Conservation (phyloP, 2,329 filamentous ascomycete genomes). For the Chaetomiaceae sp. region DNA sequence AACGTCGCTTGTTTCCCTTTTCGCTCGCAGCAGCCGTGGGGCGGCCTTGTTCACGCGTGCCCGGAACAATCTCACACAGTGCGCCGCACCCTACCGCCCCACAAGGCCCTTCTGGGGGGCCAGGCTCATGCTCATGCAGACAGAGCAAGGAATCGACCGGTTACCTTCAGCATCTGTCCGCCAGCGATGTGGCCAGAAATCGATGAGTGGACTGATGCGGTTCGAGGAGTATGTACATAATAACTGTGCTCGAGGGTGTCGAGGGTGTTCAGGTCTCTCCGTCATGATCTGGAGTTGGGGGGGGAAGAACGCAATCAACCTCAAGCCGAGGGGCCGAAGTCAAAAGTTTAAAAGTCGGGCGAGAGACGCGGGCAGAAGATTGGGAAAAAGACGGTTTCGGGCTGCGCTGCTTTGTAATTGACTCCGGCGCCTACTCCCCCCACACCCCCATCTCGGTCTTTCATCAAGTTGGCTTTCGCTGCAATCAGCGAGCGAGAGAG, state of each 20-base stretch:
- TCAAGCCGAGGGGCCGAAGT: too few relatives aligned
- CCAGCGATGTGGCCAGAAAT: neutral
- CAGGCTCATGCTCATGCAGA: neutral
- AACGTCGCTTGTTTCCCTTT: neutral
- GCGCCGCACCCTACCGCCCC: neutral
- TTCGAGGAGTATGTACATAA: too few relatives aligned
- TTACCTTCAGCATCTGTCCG: neutral
- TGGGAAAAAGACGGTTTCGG: neutral
- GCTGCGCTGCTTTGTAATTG: neutral
- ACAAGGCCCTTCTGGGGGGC: neutral
- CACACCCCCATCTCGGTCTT: neutral
- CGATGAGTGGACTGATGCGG: too few relatives aligned
- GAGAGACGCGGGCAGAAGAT: neutral
- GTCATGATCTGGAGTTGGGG: too few relatives aligned
- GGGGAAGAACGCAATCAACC: too few relatives aligned
- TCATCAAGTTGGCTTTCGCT: neutral
- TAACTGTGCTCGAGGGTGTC: too few relatives aligned
- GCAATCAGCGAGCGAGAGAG: neutral
- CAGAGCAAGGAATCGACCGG: neutral
- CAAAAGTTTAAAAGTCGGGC: too few relatives aligned
- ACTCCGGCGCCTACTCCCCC: too few relatives aligned
- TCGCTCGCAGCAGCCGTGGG: constrained; percentile 3
- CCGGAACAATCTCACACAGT: constrained; percentile 6
- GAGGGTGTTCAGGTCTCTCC: too few relatives aligned
- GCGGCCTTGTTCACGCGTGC: neutral